These are phyloP conservation scores for Leucogyrophana mollusca DNA, from an alignment of 768 basidiomycete genomes.

Conservation along the genomic window DNA sequence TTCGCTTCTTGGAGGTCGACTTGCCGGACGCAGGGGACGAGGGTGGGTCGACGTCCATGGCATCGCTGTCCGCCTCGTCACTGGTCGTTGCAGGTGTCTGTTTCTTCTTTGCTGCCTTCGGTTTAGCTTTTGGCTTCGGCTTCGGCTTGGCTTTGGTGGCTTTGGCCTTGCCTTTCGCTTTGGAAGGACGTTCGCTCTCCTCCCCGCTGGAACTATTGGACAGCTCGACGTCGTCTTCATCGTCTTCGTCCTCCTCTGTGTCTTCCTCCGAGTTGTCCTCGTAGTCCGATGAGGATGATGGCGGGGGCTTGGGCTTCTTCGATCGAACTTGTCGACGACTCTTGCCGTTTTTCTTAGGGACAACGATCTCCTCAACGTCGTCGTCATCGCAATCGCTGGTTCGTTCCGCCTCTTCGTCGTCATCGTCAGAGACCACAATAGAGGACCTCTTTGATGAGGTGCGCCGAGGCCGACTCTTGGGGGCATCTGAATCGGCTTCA, in stretches of 20 bases:
- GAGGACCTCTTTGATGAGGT: constrained; percentile 34
- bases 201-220: constrained; percentile 3
- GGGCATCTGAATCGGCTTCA: constrained; percentile 37
- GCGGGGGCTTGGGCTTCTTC: constrained; percentile 19
- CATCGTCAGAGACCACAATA: constrained; percentile 54
- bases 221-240: constrained; percentile 11
- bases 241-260: constrained; percentile 20
- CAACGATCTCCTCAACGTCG: constrained; percentile 16
- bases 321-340: constrained; percentile 18
- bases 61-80: constrained; percentile 36
- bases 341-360: constrained; percentile 20
- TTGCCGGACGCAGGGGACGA: constrained; percentile 33
- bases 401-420: constrained; percentile 22
- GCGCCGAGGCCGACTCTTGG: constrained; percentile 36
- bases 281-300: constrained; percentile 29
- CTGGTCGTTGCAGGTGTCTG: constrained; percentile 14
- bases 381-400: constrained; percentile 27
- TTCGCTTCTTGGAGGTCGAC: constrained; percentile 45
- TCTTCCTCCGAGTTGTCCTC: constrained; percentile 22
- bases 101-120: constrained; percentile 26
- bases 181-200: constrained; percentile 31
- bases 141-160: constrained; percentile 20
- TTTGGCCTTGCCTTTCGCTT: constrained; percentile 25
- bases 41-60: constrained; percentile 57
- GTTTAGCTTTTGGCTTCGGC: constrained; percentile 31